Percentiles rank a stretch among this genome's conserved stretches.
Conservation (phyloP, 495 filamentous ascomycete species). For the Hypoxylon fuscum region DNA sequence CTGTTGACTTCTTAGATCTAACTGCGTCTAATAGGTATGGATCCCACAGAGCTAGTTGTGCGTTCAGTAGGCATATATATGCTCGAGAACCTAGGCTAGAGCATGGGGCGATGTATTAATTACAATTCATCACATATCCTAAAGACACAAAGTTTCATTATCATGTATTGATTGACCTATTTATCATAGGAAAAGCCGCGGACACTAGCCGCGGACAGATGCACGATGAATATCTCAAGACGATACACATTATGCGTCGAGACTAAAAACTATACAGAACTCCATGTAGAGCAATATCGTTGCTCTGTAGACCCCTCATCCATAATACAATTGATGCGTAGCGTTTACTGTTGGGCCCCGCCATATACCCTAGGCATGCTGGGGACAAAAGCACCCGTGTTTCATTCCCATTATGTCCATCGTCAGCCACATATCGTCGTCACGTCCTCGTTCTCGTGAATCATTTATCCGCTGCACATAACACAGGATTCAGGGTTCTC, state of each 20-base stretch:
- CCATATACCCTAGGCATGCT: conserved; percentile 8
- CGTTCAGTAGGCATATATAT: too few species aligned
- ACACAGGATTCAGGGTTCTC: conserved; percentile 89
- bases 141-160: conserved; percentile 2
- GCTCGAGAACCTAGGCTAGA: too few species aligned
- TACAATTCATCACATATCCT: too few species aligned
- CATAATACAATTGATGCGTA: conserved; percentile 26
- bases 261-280: conserved; percentile 7
- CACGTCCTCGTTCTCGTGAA: conserved; percentile 20
- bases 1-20: too few species aligned
- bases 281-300: conserved; percentile 15
- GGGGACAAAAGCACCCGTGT: conserved; percentile 2
- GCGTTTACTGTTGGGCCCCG: conserved; percentile 10
- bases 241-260: background rate
- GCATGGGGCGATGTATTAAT: background rate
- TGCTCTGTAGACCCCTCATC: conserved; percentile 10
- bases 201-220: conserved; percentile 2
- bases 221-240: conserved; percentile 4
- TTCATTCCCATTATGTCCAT: conserved; percentile 33
- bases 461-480: conserved; percentile 82
- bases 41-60: too few species aligned
- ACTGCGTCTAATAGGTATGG: too few species aligned
- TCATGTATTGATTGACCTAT: conserved; percentile 26
- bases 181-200: conserved; percentile 1
- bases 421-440: conserved; percentile 39